Percentiles rank a stretch among this genome's conserved stretches.
phyloP scores from a whole-genome alignment of 2,329 filamentous ascomycete genomes.

The Fusarium paranaense region DNA sequence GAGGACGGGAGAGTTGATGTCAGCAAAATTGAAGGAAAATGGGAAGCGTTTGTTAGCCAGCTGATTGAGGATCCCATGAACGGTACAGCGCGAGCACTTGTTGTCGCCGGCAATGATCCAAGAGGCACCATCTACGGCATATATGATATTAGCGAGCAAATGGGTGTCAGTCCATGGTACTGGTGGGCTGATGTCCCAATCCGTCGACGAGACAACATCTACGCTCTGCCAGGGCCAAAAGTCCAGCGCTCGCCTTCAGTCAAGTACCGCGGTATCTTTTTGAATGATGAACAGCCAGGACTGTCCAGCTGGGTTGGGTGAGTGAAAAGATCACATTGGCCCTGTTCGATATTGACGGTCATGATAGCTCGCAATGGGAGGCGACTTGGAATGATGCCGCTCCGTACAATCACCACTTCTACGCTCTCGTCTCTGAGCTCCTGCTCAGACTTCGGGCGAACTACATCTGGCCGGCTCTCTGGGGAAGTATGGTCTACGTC shows the following conservation, averaged over 20 bases:
- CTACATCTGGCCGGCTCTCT: constrained; percentile 80
- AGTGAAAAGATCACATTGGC: neutral
- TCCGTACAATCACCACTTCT: constrained; percentile 73
- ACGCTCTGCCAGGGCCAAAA: constrained; percentile 53
- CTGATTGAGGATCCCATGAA: constrained; percentile 63
- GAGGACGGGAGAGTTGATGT: constrained; percentile 67
- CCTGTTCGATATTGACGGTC: neutral
- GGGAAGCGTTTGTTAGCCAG: constrained; percentile 75
- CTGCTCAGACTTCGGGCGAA: constrained; percentile 77
- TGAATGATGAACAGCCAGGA: constrained; percentile 63
- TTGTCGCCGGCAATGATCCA: constrained; percentile 69
- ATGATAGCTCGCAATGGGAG: constrained; percentile 53
- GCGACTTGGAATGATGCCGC: constrained; percentile 56
- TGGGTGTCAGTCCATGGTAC: constrained; percentile 67
- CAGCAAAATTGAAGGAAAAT: constrained; percentile 68
- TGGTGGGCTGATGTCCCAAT: constrained; percentile 70
- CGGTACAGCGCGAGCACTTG: constrained; percentile 56
- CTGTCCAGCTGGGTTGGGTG: constrained; percentile 64
- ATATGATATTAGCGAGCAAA: constrained; percentile 71
- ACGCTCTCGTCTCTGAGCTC: constrained; percentile 77
- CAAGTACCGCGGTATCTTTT: constrained; percentile 71
- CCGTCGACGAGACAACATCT: constrained; percentile 59
- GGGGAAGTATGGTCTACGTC: constrained; percentile 78
- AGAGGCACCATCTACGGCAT: constrained; percentile 70
- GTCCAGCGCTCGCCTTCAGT: constrained; percentile 62